Base-by-base conservation (phyloP, 2,329 filamentous ascomycete genomes). In the Botrytis pseudocinerea region DNA sequence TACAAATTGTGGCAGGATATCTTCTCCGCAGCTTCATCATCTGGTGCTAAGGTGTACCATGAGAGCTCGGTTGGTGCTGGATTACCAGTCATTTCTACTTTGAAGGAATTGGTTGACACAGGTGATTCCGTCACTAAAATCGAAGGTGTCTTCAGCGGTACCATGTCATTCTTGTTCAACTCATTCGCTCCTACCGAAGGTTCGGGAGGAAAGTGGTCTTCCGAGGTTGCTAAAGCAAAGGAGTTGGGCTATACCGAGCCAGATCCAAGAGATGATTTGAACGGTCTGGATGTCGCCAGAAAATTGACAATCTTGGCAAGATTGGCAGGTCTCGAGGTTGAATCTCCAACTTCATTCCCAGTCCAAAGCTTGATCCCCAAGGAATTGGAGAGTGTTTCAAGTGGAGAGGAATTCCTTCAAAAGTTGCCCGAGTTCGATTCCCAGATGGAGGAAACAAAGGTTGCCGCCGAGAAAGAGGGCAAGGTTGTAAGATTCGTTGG, bases 101-200 rank as follows among this genome's bases (percentile, higher is more conserved):
- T 99, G 76, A 95, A 94, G 80, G 96, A 99, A 79, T 88, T 99
- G n/a, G 89, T 98, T 38, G 92, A 95, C 76, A 99, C 96, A 1
- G 96, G 96, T 60, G 96, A 99, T 81, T 87, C 93, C 81, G 92
- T 99, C 8, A 94, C 89, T 71, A 95, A 92, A 84, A 97, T 99
- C 78, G 95, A 98, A 84, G 96, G 96, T 77, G 95, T 99, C 69
- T 98, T 99, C 85, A 97, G 93, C 75, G 96, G 96, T 76, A 99
- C 96, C 72, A 95, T 99, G 90, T 97, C 93, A 57, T 99, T 98
- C 87, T 87, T 99, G 59, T 98, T 99, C 90, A 98, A 98, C 87
- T 95, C 90, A 35, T 99, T 98, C 82, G 94, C 95, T 66, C 96
- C 96, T 0, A 90, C 91, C 4, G 88, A 90, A 68, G 92, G 92